phyloP scores from a whole-genome alignment of 1,139 yeast species.

The Geotrichum candidum region DNA sequence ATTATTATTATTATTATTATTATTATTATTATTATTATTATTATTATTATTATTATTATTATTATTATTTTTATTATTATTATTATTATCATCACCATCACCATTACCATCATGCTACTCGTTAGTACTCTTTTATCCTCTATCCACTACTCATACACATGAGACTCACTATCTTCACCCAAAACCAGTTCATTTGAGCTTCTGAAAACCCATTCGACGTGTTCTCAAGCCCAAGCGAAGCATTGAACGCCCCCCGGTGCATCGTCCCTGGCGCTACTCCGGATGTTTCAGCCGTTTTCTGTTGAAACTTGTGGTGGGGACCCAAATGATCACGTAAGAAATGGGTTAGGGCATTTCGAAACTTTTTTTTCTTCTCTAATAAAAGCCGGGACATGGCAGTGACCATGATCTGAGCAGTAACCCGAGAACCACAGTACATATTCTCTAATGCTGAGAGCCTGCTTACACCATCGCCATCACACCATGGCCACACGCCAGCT shows the following conservation, averaged over 20 bases:
- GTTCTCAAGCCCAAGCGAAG: too few species aligned
- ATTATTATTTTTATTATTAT: too few species aligned
- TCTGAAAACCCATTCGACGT: too few species aligned
- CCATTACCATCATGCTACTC: too few species aligned
- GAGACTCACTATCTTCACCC: too few species aligned
- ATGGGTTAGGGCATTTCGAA: background rate
- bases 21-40: background rate
- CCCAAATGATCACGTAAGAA: background rate
- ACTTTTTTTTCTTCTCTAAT: background rate
- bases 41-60: too few species aligned
- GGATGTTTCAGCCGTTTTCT: background rate
- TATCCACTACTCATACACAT: too few species aligned
- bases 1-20: too few species aligned
- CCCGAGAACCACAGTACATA: background rate
- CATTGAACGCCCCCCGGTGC: background rate
- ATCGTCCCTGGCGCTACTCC: background rate
- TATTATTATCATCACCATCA: too few species aligned
- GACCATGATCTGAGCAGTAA: background rate
- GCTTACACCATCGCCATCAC: background rate
- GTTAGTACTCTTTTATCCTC: too few species aligned
- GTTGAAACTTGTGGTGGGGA: background rate
- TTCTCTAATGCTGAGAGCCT: background rate
- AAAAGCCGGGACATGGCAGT: background rate
- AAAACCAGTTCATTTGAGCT: too few species aligned
- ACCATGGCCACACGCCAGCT: background rate